Conservation (phyloP, 2,329 filamentous ascomycete genomes). For the Tolypocladium ophioglossoides region DNA sequence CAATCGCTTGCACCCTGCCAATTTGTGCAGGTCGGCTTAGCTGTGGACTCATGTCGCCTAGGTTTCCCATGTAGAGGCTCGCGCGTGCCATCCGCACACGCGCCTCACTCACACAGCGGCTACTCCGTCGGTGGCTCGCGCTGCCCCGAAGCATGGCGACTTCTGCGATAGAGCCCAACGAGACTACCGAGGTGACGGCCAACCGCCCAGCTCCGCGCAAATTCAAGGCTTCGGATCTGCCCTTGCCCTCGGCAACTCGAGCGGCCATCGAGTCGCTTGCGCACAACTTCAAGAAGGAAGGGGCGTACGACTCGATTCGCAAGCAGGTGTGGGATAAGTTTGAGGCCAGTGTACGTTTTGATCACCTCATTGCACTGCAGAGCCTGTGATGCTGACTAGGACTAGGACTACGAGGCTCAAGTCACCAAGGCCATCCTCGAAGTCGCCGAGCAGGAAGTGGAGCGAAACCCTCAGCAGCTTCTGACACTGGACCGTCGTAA, state of each 20-base stretch:
- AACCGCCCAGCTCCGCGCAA: slow-evolving; percentile 26
- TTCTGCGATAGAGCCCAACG: slow-evolving; percentile 12
- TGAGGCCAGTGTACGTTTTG: slow-evolving; percentile 49
- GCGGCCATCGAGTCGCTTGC: slow-evolving; percentile 64
- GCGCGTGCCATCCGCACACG: background rate
- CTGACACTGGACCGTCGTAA: slow-evolving; percentile 65
- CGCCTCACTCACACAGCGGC: background rate
- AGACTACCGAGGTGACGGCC: slow-evolving; percentile 8
- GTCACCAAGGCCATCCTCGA: slow-evolving; percentile 57
- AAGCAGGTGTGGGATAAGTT: slow-evolving; percentile 71
- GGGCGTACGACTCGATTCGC: slow-evolving; percentile 67
- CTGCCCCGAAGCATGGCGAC: slow-evolving; percentile 13
- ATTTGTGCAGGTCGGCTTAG: background rate
- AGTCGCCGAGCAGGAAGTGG: slow-evolving; percentile 63
- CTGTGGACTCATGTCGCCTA: background rate
- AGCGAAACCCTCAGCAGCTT: slow-evolving; percentile 60
- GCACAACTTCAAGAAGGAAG: slow-evolving; percentile 80
- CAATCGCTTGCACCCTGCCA: background rate
- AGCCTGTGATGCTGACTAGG: background rate
- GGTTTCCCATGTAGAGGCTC: background rate
- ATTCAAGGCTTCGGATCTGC: slow-evolving; percentile 65
- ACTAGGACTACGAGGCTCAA: slow-evolving; percentile 57
- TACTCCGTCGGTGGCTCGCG: background rate
- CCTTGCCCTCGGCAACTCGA: slow-evolving; percentile 61
- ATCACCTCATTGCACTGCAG: background rate